phyloP scores from a whole-genome alignment of 352 stramenopile species.

The Peronospora destructor region DNA sequence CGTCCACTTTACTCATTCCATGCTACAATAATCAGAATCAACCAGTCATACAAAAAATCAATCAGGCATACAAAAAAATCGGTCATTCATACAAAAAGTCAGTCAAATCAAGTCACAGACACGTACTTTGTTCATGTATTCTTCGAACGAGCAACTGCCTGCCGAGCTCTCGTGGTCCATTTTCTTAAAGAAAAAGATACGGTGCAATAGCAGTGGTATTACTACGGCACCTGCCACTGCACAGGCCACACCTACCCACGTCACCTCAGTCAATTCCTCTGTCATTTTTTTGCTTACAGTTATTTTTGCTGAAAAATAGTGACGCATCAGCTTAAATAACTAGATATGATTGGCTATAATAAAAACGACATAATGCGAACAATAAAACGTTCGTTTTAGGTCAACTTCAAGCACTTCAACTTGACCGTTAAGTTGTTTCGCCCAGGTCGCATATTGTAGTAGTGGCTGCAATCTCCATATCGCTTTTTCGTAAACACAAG shows the following conservation, averaged over 20 bases:
- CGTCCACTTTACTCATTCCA: conserved; percentile 51
- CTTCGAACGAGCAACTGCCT: conserved; percentile 35
- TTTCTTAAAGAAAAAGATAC: conserved; percentile 43
- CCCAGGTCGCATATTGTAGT: conserved; percentile 17
- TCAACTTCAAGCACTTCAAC: conserved; percentile 30
- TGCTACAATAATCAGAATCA: conserved; percentile 24
- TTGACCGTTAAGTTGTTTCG: conserved; percentile 9
- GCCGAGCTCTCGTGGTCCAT: conserved; percentile 28
- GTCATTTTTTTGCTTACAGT: conserved; percentile 13
- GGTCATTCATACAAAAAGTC: conserved; percentile 4
- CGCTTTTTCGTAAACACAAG: not conserved
- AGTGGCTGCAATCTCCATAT: conserved; percentile 8
- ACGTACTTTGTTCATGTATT: conserved; percentile 43
- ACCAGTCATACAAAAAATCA: conserved; percentile 7
- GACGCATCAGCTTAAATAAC: not conserved
- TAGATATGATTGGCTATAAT: conserved; percentile 9
- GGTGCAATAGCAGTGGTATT: conserved; percentile 47
- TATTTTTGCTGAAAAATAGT: conserved; percentile 11
- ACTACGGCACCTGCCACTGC: conserved; percentile 28
- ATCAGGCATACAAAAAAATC: too few species aligned
- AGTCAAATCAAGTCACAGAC: not conserved
- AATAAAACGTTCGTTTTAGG: not conserved
- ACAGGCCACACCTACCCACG: conserved; percentile 34
- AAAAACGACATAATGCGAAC: not conserved
- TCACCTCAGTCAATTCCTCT: conserved; percentile 25